Conservation (phyloP, 73 alveolate species). For the Paramecium octaurelia region DNA sequence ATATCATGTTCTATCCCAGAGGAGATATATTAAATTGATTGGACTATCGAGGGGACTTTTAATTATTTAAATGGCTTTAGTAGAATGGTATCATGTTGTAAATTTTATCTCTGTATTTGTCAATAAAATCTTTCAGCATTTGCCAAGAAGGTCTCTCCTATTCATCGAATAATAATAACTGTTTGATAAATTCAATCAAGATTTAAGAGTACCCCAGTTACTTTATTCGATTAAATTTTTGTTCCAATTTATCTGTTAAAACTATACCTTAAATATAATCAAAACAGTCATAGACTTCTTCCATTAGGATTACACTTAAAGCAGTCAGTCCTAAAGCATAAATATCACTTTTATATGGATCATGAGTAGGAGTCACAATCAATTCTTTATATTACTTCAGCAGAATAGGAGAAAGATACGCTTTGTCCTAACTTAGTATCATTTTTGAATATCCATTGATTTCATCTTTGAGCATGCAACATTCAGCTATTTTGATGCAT, state of each 20-base stretch:
- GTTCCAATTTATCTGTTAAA: background rate
- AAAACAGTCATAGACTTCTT: conserved; percentile 20
- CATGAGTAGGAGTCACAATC: background rate
- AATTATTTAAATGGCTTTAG: background rate
- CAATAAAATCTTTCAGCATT: background rate
- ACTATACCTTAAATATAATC: background rate
- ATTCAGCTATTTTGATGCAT: background rate
- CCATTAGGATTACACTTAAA: background rate
- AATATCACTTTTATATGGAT: background rate
- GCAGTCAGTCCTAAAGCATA: conserved; percentile 12
- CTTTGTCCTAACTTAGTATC: background rate
- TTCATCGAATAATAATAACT: background rate
- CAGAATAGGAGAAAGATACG: background rate
- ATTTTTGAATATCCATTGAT: background rate
- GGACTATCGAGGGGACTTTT: background rate
- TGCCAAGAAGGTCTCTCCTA: background rate
- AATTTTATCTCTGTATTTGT: background rate
- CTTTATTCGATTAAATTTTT: background rate
- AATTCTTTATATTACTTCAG: background rate
- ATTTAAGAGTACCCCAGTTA: conserved; percentile 10
- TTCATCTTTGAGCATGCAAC: background rate
- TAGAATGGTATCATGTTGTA: background rate
- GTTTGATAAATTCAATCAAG: background rate
- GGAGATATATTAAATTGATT: background rate
- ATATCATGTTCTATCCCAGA: background rate